A percentile compares a stretch with the other conserved stretches of the same genome.
These are phyloP conservation scores for Quambalaria eucalypti DNA, from an alignment of 1,284 basidiomycete species.

Conservation along the genomic window DNA sequence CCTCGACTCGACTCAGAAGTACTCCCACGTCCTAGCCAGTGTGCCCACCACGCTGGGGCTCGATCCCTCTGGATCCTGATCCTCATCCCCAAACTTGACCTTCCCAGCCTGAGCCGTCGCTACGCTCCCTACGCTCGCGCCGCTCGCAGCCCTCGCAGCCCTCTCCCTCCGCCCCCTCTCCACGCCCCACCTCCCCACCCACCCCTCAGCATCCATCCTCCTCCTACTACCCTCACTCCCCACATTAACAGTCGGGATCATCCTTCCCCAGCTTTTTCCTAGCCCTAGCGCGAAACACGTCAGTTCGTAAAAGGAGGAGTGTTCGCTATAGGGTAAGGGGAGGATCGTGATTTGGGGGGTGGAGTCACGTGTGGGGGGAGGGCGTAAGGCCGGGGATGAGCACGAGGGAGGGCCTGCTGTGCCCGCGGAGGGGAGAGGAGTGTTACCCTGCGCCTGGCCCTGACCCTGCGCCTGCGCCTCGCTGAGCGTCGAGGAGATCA, in stretches of 20 bases:
- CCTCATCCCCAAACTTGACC: no score
- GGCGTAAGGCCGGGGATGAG: conserved; percentile 1
- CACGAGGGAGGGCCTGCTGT: no score
- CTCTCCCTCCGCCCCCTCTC: conserved; percentile 23
- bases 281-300: conserved; percentile 68
- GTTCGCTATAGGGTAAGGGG: conserved; percentile 87
- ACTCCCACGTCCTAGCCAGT: background rate
- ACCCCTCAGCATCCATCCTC: conserved; percentile 39
- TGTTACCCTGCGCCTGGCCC: background rate
- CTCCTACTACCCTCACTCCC: conserved; percentile 59
- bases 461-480: background rate
- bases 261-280: conserved; percentile 58
- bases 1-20: background rate
- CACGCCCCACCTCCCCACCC: conserved; percentile 36
- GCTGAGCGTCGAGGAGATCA: background rate
- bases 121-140: background rate
- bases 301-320: conserved; percentile 65
- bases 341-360: conserved; percentile 62
- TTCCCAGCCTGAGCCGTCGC: no score
- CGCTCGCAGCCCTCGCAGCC: no score
- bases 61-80: no score
- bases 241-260: conserved; percentile 94
- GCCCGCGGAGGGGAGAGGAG: no score
- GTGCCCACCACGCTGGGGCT: background rate
- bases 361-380: conserved; percentile 61